Conservation (phyloP, 768 basidiomycete genomes). For the Botryobasidium botryosum region DNA sequence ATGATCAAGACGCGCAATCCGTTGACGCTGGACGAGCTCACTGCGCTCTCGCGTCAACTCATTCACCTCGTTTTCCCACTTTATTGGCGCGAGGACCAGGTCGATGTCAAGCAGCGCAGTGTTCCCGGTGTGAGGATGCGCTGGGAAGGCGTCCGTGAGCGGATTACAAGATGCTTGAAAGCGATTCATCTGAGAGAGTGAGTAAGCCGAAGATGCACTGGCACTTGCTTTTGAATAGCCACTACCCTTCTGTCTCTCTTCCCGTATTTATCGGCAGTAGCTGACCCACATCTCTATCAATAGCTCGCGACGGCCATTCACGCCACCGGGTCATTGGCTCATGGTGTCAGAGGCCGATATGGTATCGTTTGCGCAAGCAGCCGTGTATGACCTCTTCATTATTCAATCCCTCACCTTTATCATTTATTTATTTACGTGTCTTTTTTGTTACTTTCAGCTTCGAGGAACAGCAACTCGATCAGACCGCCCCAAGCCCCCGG, state of each 20-base stretch:
- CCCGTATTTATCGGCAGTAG: neutral
- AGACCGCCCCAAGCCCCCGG: constrained; percentile 13
- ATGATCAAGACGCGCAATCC: constrained; percentile 52
- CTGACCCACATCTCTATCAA: too few relatives aligned
- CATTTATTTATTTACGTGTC: neutral
- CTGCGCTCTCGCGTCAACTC: constrained; percentile 55
- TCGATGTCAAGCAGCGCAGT: constrained; percentile 25
- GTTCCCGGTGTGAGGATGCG: constrained; percentile 29
- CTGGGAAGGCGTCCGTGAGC: constrained; percentile 58
- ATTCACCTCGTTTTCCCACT: constrained; percentile 72
- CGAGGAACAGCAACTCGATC: constrained; percentile 39
- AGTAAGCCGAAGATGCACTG: constrained; percentile 18
- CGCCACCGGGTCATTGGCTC: constrained; percentile 74
- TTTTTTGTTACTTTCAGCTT: constrained; percentile 23
- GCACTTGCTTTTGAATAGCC: neutral
- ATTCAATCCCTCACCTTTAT: neutral
- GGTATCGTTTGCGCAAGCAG: constrained; percentile 68
- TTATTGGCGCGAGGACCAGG: constrained; percentile 43
- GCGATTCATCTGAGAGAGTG: constrained; percentile 83
- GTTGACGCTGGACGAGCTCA: constrained; percentile 65
- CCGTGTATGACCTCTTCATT: constrained; percentile 44
- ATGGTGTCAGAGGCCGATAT: constrained; percentile 40
- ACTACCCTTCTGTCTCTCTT: neutral
- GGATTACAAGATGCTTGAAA: constrained; percentile 59
- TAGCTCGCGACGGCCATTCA: constrained; percentile 74